phyloP scores from a whole-genome alignment of 768 basidiomycete species.

The Agaricus sinodeliciosus region DNA sequence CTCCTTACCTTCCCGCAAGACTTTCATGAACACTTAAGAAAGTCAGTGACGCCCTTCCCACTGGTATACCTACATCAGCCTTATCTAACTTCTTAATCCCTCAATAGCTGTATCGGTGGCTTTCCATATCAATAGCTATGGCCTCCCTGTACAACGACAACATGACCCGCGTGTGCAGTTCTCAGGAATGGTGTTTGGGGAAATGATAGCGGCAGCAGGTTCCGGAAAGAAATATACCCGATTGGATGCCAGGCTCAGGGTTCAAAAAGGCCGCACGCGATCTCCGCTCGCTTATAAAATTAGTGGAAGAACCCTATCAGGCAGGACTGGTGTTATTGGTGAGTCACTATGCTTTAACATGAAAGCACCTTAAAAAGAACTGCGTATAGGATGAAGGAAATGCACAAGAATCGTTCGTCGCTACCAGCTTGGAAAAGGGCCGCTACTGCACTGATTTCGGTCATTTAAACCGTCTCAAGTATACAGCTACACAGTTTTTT shows the following conservation, averaged over 20 bases:
- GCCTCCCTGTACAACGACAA: background rate
- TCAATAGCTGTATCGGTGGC: background rate
- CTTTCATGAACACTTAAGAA: background rate
- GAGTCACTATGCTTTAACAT: background rate
- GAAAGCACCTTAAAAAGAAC: background rate
- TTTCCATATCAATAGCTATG: conserved; percentile 7
- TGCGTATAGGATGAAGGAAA: background rate
- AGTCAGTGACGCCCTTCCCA: background rate
- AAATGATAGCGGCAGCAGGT: background rate
- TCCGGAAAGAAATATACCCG: conserved; percentile 4
- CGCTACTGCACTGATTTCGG: background rate
- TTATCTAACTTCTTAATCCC: background rate
- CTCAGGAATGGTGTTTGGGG: background rate
- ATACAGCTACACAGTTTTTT: conserved; percentile 1
- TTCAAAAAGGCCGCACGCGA: conserved; percentile 1
- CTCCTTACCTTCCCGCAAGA: background rate
- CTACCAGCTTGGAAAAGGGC: background rate
- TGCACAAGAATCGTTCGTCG: background rate
- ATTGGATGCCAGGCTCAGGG: conserved; percentile 10
- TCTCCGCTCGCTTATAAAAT: background rate
- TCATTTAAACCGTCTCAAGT: background rate
- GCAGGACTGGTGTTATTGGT: background rate
- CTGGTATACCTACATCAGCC: too few species aligned
- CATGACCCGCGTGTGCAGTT: conserved; percentile 1
- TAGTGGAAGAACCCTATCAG: conserved; percentile 1